phyloP scores from a whole-genome alignment of 2,329 filamentous ascomycete genomes.

The Paraphoma chrysanthemicola region DNA sequence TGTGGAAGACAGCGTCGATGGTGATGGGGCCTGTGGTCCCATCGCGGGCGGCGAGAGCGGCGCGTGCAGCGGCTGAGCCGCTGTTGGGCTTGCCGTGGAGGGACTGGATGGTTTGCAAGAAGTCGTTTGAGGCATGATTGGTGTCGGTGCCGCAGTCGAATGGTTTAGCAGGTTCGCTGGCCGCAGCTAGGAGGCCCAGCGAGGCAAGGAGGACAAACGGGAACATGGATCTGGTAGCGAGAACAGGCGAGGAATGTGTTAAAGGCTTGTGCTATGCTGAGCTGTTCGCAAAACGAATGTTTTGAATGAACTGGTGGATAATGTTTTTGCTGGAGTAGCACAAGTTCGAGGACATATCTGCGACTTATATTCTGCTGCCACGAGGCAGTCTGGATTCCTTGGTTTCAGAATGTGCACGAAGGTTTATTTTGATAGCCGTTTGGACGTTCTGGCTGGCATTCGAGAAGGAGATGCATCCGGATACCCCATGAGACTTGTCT shows the following conservation, averaged over 20 bases:
- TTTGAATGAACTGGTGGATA: slow-evolving; percentile 13
- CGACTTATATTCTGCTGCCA: slow-evolving; percentile 37
- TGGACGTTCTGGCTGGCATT: slow-evolving; percentile 19
- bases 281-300: slow-evolving; percentile 16
- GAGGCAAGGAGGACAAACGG: slow-evolving; percentile 42
- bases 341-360: slow-evolving; percentile 16
- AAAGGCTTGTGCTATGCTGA: slow-evolving; percentile 13
- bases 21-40: slow-evolving; percentile 34
- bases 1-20: slow-evolving; percentile 55
- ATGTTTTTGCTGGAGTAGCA: slow-evolving; percentile 12
- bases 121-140: slow-evolving; percentile 46
- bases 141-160: slow-evolving; percentile 54
- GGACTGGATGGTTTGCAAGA: slow-evolving; percentile 46
- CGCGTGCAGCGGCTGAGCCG: slow-evolving; percentile 38
- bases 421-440: slow-evolving; percentile 30
- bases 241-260: slow-evolving; percentile 27
- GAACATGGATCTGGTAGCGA: slow-evolving; percentile 29
- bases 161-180: slow-evolving; percentile 21
- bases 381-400: slow-evolving; percentile 39
- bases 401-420: slow-evolving; percentile 37
- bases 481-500: slow-evolving; percentile 29
- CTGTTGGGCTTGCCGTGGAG: slow-evolving; percentile 39
- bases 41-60: slow-evolving; percentile 30
- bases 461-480: slow-evolving; percentile 32
- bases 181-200: slow-evolving; percentile 28